A percentile compares a stretch with the other conserved stretches of the same genome.
phyloP scores from a whole-genome alignment of 257 asterid species.

The Fraxinus excelsior region DNA sequence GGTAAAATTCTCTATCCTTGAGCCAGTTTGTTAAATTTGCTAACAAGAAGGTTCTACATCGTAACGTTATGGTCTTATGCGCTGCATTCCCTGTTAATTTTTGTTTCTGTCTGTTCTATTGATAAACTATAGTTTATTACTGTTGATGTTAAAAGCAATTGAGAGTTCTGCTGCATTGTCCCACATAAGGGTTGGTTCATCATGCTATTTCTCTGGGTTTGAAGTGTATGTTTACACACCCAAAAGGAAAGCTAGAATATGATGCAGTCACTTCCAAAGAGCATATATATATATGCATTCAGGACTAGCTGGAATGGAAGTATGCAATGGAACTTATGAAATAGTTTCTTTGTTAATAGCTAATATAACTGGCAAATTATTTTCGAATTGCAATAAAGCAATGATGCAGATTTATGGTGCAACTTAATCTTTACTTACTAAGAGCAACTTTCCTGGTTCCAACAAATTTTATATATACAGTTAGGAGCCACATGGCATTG shows the following conservation, averaged over 20 bases:
- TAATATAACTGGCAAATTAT: background rate
- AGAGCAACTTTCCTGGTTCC: slow-evolving; percentile 14
- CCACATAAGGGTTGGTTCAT: slow-evolving; percentile 13
- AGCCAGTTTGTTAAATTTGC: slow-evolving; percentile 3
- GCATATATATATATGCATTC: no score
- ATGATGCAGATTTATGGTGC: slow-evolving; percentile 13
- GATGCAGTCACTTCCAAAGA: background rate
- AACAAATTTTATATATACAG: slow-evolving; percentile 1
- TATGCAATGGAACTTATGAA: slow-evolving; percentile 11
- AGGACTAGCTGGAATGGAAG: slow-evolving; percentile 3
- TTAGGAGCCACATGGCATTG: slow-evolving; percentile 9
- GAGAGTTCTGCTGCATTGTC: slow-evolving; percentile 10
- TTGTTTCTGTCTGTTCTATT: slow-evolving; percentile 13
- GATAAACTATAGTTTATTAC: slow-evolving; percentile 9
- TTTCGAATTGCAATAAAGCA: slow-evolving; percentile 1
- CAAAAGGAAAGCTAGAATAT: background rate
- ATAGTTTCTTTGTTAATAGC: background rate
- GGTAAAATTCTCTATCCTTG: slow-evolving; percentile 48
- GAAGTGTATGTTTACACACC: background rate
- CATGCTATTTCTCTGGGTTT: background rate
- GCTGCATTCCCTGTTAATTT: slow-evolving; percentile 11
- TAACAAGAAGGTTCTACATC: slow-evolving; percentile 10
- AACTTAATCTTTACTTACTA: background rate
- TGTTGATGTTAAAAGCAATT: slow-evolving; percentile 12
- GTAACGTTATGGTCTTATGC: slow-evolving; percentile 3